phyloP scores from a whole-genome alignment of 352 stramenopile species.

The Phytophthora tentaculata region DNA sequence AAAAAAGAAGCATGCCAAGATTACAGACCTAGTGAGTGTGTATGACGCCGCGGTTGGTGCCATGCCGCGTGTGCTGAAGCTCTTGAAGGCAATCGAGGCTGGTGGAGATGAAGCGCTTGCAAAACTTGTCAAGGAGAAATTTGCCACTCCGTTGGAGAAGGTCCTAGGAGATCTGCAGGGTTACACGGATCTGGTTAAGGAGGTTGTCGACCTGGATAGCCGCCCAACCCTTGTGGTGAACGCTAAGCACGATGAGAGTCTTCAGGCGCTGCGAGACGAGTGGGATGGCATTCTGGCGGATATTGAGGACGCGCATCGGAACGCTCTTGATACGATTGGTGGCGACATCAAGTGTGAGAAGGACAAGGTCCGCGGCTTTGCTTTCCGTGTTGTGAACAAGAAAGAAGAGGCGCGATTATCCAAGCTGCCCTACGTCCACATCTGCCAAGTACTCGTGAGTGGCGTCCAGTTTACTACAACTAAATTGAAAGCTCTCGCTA shows the following conservation, averaged over 20 bases:
- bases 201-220: slow-evolving; percentile 87
- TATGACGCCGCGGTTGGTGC: slow-evolving; percentile 80
- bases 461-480: slow-evolving; percentile 98
- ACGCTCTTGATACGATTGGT: slow-evolving; percentile 66
- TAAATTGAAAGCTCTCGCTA: slow-evolving; percentile 87
- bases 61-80: slow-evolving; percentile 67
- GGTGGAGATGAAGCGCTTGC: slow-evolving; percentile 36
- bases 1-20: slow-evolving; percentile 75
- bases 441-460: slow-evolving; percentile 96
- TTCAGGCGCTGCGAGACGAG: slow-evolving; percentile 74
- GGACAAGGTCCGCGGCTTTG: slow-evolving; percentile 90
- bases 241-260: slow-evolving; percentile 83
- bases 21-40: slow-evolving; percentile 81
- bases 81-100: slow-evolving; percentile 44
- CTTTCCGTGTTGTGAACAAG: slow-evolving; percentile 94
- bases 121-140: slow-evolving; percentile 55
- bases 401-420: slow-evolving; percentile 94
- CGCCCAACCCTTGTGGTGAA: slow-evolving; percentile 83
- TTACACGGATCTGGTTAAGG: slow-evolving; percentile 76
- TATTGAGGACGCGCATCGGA: slow-evolving; percentile 86
- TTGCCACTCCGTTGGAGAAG: slow-evolving; percentile 55
- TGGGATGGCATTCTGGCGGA: slow-evolving; percentile 74
- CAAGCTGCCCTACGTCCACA: slow-evolving; percentile 87
- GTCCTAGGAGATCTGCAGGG: slow-evolving; percentile 67
- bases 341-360: slow-evolving; percentile 93